Percentiles rank a stretch among this genome's conserved stretches.
These are phyloP conservation scores for Solanum peruvianum DNA, from an alignment of 257 asterid genomes.

Conservation along the genomic window DNA sequence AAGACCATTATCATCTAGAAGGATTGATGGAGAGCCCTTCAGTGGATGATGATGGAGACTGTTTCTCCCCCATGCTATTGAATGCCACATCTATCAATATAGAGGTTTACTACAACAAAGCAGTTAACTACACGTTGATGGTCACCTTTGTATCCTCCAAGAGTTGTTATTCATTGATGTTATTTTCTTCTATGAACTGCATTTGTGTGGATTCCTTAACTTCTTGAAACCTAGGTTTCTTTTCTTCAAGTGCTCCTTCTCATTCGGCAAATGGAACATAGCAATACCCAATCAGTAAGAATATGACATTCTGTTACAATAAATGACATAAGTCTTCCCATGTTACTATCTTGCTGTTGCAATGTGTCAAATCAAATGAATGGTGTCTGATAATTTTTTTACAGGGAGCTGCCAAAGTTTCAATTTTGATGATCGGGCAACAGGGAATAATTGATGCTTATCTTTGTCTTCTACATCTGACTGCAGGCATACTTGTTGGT, in stretches of 20 bases:
- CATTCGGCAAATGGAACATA: constrained; percentile 95
- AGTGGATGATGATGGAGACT: constrained; percentile 84
- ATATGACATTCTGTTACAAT: not conserved
- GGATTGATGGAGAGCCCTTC: constrained; percentile 99
- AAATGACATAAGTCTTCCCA: not conserved
- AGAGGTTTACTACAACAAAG: constrained; percentile 87
- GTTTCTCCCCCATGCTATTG: constrained; percentile 87
- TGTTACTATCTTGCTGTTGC: not conserved
- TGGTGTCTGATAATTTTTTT: not conserved
- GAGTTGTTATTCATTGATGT: not conserved
- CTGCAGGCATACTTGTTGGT: constrained; percentile 99
- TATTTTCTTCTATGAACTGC: not conserved
- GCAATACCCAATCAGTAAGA: constrained; percentile 93
- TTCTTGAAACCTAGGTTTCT: constrained; percentile 43
- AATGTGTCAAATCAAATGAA: not conserved
- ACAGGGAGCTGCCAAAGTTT: constrained; percentile 99
- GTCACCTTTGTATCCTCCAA: constrained; percentile 97
- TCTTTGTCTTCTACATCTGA: constrained; percentile 91
- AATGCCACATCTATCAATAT: constrained; percentile 87
- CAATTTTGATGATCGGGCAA: constrained; percentile 88
- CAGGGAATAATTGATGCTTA: constrained; percentile 99
- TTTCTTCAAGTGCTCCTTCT: constrained; percentile 87
- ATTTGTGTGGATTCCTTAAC: constrained; percentile 41
- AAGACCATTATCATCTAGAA: constrained; percentile 64
- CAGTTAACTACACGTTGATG: constrained; percentile 94